Percentiles rank a stretch among this genome's conserved stretches.
Evolutionary conservation across 306 rosid genomes (phyloP).

Genomic region (Ammopiptanthus mongolicus): DNA sequence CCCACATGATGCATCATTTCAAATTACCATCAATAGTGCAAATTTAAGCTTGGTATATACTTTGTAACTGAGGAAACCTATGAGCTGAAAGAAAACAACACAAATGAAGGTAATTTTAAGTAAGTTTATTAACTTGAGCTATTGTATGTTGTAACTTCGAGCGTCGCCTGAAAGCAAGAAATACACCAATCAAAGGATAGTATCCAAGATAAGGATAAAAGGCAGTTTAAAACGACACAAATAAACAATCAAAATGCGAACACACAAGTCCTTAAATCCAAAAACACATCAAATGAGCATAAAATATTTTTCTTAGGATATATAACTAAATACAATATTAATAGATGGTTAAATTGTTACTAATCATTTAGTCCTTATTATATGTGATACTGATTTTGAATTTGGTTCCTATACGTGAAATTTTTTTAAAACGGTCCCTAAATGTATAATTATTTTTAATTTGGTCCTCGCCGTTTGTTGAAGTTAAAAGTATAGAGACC

Average conservation of each 20-base stretch:
- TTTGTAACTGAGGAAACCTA: conserved; percentile 6
- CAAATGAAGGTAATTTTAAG: background rate
- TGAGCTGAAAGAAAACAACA: background rate
- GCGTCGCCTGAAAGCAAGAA: background rate
- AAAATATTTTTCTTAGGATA: background rate
- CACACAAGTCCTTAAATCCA: background rate
- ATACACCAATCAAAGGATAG: conserved; percentile 3
- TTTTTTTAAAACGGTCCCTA: too few relatives aligned
- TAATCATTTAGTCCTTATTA: too few relatives aligned
- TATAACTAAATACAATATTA: background rate
- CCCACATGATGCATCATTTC: background rate
- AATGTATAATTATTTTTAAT: too few relatives aligned
- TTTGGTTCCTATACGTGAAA: too few relatives aligned
- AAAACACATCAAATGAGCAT: background rate
- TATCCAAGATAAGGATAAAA: background rate
- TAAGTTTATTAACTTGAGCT: background rate
- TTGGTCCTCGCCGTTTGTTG: too few relatives aligned
- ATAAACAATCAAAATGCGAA: background rate
- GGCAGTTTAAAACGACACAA: background rate
- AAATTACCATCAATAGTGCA: background rate
- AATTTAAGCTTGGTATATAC: background rate
- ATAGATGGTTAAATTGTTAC: too few relatives aligned
- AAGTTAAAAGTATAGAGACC: too few relatives aligned
- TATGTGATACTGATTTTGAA: too few relatives aligned
- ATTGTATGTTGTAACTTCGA: background rate